Evolutionary conservation across 352 stramenopile species (phyloP).

Genomic region (Phytopythium delawarense): DNA sequence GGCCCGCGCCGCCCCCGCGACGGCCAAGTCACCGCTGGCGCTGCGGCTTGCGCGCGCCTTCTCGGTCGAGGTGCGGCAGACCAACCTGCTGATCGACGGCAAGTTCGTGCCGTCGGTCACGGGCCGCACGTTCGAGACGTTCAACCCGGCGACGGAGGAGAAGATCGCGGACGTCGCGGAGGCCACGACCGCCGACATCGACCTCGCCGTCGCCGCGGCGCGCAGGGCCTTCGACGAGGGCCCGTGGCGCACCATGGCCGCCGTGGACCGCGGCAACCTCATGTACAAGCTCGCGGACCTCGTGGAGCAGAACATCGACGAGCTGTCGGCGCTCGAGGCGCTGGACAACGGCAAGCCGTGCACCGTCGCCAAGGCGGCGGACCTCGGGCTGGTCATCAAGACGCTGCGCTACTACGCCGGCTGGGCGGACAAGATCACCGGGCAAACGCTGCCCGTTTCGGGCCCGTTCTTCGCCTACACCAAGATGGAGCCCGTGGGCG

Average conservation of each 20-base stretch:
- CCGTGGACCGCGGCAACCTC: constrained; percentile 18
- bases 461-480: constrained; percentile 48
- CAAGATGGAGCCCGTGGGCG: constrained; percentile 81
- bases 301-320: constrained; percentile 39
- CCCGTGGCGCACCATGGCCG: constrained; percentile 44
- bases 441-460: constrained; percentile 54
- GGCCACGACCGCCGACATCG: constrained; percentile 54
- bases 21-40: background rate
- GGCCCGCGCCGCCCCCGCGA: background rate
- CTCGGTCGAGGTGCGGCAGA: constrained; percentile 45
- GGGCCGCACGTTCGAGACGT: constrained; percentile 67
- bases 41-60: constrained; percentile 28
- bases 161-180: constrained; percentile 69
- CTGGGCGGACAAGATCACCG: constrained; percentile 80
- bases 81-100: constrained; percentile 82
- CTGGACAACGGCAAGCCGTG: constrained; percentile 93
- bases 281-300: constrained; percentile 35
- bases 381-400: constrained; percentile 64
- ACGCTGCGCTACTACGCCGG: constrained; percentile 93
- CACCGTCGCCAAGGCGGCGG: constrained; percentile 72
- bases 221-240: constrained; percentile 57
- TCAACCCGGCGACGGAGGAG: constrained; percentile 76
- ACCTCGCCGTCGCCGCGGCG: constrained; percentile 53
- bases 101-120: constrained; percentile 68
- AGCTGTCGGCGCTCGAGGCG: constrained; percentile 86